These are phyloP conservation scores for Starmerella khaoyaiensis DNA, from an alignment of 805 yeast genomes.

Conservation along the genomic window DNA sequence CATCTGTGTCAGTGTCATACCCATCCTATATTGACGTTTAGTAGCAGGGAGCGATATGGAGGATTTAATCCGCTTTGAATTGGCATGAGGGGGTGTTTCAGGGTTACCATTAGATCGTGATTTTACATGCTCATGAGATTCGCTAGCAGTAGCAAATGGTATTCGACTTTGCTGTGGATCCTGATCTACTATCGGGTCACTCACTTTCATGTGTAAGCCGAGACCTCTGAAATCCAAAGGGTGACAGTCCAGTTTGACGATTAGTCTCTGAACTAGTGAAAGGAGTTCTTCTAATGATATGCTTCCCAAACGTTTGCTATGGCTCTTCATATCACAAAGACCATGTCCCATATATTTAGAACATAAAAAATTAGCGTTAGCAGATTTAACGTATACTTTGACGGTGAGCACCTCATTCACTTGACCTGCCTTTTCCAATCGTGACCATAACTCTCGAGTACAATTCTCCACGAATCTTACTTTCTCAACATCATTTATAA, in stretches of 20 bases:
- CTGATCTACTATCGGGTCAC: neutral
- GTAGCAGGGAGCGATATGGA: too few relatives aligned
- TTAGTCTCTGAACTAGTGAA: constrained; percentile 44
- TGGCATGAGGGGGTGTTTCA: neutral
- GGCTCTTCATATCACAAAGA: constrained; percentile 48
- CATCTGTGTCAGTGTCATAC: constrained; percentile 2
- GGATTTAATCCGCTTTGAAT: neutral
- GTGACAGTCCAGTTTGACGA: constrained; percentile 44
- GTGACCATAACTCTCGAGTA: constrained; percentile 43
- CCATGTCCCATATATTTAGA: constrained; percentile 82
- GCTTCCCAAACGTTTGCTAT: constrained; percentile 41
- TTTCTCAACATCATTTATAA: constrained; percentile 46
- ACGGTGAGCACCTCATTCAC: constrained; percentile 32
- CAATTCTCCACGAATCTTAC: constrained; percentile 49
- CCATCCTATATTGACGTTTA: neutral
- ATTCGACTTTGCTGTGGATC: constrained; percentile 1
- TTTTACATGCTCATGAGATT: too few relatives aligned
- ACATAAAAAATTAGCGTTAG: constrained; percentile 59
- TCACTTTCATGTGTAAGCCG: constrained; percentile 52
- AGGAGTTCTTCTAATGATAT: constrained; percentile 44
- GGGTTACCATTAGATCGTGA: too few relatives aligned
- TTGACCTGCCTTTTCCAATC: constrained; percentile 38
- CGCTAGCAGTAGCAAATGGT: neutral
- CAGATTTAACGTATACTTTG: constrained; percentile 51
- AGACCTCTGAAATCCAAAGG: constrained; percentile 66